These are phyloP conservation scores for Rosellinia necatrix DNA, from an alignment of 2,329 filamentous ascomycete genomes.

Conservation along the genomic window DNA sequence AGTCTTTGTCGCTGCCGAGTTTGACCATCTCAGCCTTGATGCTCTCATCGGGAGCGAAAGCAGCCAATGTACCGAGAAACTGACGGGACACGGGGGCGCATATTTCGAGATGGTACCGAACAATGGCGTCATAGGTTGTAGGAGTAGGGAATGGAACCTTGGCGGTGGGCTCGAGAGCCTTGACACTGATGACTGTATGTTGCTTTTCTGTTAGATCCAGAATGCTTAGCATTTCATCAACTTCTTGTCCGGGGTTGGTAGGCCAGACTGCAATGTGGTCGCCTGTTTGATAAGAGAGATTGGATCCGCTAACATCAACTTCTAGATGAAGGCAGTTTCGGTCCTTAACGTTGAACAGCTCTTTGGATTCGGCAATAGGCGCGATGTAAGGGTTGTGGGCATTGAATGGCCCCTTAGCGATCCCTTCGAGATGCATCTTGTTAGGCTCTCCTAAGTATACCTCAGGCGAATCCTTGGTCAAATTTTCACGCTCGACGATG, in stretches of 20 bases:
- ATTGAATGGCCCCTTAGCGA: constrained; percentile 87
- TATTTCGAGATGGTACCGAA: constrained; percentile 96
- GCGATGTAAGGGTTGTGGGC: constrained; percentile 97
- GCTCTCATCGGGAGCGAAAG: constrained; percentile 85
- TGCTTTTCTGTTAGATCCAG: constrained; percentile 78
- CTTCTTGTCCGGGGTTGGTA: constrained; percentile 89
- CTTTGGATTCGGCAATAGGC: constrained; percentile 86
- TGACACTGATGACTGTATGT: constrained; percentile 82
- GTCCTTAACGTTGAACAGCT: constrained; percentile 87
- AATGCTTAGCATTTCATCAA: constrained; percentile 84
- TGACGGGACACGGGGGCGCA: constrained; percentile 95
- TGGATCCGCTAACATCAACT: constrained; percentile 86
- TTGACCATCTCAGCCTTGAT: constrained; percentile 87
- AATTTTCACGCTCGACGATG: constrained; percentile 74
- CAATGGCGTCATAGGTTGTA: constrained; percentile 91
- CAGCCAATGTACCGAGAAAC: constrained; percentile 83
- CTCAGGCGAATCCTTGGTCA: constrained; percentile 74
- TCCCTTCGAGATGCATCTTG: constrained; percentile 89
- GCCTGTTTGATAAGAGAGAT: constrained; percentile 91
- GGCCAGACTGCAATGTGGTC: constrained; percentile 98
- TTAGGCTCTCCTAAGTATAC: constrained; percentile 97
- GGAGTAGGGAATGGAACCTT: constrained; percentile 98
- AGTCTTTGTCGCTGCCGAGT: constrained; percentile 90
- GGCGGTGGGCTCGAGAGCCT: constrained; percentile 89
- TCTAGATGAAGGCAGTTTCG: constrained; percentile 97